Percentiles rank a stretch among this genome's conserved stretches.
phyloP scores from a whole-genome alignment of 441 rosid genomes.

The Populus hybrid region DNA sequence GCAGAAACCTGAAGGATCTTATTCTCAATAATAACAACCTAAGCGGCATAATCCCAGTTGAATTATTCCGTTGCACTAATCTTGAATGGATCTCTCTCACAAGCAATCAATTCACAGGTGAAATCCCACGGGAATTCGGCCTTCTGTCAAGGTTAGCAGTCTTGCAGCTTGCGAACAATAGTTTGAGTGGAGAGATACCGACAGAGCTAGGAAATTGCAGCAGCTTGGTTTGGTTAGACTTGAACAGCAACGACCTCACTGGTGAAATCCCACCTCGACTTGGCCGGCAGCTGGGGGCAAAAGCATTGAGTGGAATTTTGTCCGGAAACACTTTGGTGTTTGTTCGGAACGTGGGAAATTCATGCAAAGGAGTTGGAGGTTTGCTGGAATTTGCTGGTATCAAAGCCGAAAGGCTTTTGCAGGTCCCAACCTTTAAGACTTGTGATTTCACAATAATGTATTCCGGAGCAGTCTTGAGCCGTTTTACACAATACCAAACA shows the following conservation, averaged over 20 bases:
- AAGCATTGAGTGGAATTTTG: constrained; percentile 68
- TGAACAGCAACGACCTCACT: constrained; percentile 81
- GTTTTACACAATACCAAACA: constrained; percentile 83
- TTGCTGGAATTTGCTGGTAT: constrained; percentile 87
- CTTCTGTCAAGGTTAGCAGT: constrained; percentile 73
- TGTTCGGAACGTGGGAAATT: constrained; percentile 86
- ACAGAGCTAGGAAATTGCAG: constrained; percentile 82
- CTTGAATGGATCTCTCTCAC: constrained; percentile 93
- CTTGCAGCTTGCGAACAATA: constrained; percentile 86
- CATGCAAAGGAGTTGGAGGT: constrained; percentile 97
- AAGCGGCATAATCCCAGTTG: constrained; percentile 69
- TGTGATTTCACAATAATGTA: constrained; percentile 92
- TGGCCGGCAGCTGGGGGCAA: constrained; percentile 86
- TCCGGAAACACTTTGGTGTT: constrained; percentile 84
- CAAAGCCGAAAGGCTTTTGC: constrained; percentile 79
- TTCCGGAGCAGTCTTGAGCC: constrained; percentile 84
- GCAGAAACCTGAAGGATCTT: constrained; percentile 68
- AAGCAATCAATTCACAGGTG: constrained; percentile 68
- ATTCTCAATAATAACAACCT: constrained; percentile 84
- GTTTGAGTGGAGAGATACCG: constrained; percentile 85
- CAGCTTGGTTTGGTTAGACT: constrained; percentile 87
- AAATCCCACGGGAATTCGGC: constrained; percentile 62
- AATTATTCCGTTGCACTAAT: constrained; percentile 73
- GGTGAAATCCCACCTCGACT: constrained; percentile 89
- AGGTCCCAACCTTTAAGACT: constrained; percentile 68